Evolutionary conservation across 2,329 filamentous ascomycete species (phyloP), one percentile per base, ranked within the genome.

Genomic region (Cercospora zeina): DNA sequence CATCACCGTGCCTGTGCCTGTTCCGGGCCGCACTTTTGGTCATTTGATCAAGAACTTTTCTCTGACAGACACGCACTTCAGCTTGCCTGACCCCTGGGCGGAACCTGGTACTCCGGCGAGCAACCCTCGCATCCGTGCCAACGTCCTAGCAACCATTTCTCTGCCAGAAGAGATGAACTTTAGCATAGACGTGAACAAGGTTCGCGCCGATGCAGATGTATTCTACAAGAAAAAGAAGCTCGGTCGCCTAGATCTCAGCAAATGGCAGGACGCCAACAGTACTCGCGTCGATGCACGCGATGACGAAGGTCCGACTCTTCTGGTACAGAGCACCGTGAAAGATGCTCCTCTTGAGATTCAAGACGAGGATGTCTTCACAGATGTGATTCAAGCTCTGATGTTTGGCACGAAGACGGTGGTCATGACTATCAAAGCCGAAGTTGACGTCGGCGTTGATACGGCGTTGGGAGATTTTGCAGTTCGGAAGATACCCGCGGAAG

Each of bases 131-230:
- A 87, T 99, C 14, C 96, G 91, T 31, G 93, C 93, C 2, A 87
- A 88, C 19, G 89, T 97, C 50, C 81, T 90, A 63, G 93, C 93
- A 10, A 80, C 93, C 16, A 88, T 96, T 27, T 86, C 81, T 10
- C 76, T 97, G 34, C 95, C 95, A 0, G 83, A 90, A 47, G 89
- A 96, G 73, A 88, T 97, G 82, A 92, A 96, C 71, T 89, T 97
- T 67, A 85, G 88, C 55, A 78, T 99, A 56, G 86, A 89, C 64
- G 90, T 97, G 45, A 87, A 87, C 37, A 83, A 83, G 62, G 85
- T 99, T 53, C 85, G 87, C 58, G 91, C 93, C 1, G 84, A 85
- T 58, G 89, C 92, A 4, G 87, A 96, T 72, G 87, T 97, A 2
- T 90, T 85, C 68, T 97, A 96, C 76, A 81, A 90, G 67, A 82